phyloP scores from a whole-genome alignment of 257 asterid genomes.

The Craterostigma plantagineum region DNA sequence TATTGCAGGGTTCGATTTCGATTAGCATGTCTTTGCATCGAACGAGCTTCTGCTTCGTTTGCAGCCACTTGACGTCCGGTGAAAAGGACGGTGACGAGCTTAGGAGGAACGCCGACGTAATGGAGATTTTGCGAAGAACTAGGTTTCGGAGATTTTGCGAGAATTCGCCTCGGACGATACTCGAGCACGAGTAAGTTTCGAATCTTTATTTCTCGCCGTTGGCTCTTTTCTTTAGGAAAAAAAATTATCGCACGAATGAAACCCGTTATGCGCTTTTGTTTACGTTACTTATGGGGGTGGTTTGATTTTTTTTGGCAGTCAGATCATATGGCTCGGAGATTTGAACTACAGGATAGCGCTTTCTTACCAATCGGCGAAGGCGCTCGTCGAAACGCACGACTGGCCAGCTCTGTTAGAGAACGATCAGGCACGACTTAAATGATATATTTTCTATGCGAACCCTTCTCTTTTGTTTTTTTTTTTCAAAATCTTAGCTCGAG shows the following conservation, averaged over 20 bases:
- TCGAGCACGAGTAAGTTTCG: conserved; percentile 81
- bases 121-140: conserved; percentile 91
- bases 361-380: conserved; percentile 82
- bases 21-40: conserved; percentile 96
- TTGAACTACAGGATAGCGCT: conserved; percentile 79
- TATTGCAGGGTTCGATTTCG: conserved; percentile 77
- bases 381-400: conserved; percentile 91
- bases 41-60: conserved; percentile 96
- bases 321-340: conserved; percentile 95
- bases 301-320: conserved; percentile 42
- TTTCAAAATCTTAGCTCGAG: background rate
- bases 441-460: background rate
- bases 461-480: background rate
- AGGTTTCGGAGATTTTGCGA: conserved; percentile 85
- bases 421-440: conserved; percentile 50
- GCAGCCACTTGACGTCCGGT: conserved; percentile 94
- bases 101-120: conserved; percentile 81
- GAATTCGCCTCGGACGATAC: conserved; percentile 77
- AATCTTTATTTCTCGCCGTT: background rate
- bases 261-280: too few species aligned
- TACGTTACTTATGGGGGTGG: too few species aligned
- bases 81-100: conserved; percentile 96
- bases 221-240: too few species aligned
- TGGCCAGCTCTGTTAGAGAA: conserved; percentile 91
- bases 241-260: too few species aligned